phyloP scores from a whole-genome alignment of 805 yeast species.

The Candida tammaniensis region DNA sequence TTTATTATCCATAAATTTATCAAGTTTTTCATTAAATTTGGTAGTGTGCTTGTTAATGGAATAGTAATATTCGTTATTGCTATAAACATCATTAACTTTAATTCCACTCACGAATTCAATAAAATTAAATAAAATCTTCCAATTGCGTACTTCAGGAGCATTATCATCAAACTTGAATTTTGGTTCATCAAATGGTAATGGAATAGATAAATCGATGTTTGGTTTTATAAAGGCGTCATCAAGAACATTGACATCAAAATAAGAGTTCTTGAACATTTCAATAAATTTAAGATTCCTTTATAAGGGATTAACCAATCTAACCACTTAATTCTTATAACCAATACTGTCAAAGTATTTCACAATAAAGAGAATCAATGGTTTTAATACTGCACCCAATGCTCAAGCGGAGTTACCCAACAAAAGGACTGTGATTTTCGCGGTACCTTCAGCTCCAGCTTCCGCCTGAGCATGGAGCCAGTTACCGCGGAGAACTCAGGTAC shows the following conservation, averaged over 20 bases:
- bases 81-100: conserved; percentile 29
- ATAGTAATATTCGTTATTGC: conserved; percentile 31
- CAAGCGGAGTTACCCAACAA: no score
- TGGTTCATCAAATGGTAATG: conserved; percentile 33
- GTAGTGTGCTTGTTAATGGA: conserved; percentile 30
- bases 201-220: conserved; percentile 32
- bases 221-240: conserved; percentile 31
- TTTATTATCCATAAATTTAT: conserved; percentile 29
- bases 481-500: no score
- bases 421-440: no score
- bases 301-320: no score
- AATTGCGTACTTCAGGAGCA: conserved; percentile 22
- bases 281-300: no score
- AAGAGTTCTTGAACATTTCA: conserved; percentile 10
- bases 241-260: conserved; percentile 37
- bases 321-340: no score
- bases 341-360: no score
- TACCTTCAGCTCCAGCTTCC: no score
- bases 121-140: conserved; percentile 29
- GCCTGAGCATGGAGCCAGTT: no score
- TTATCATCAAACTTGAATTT: conserved; percentile 28
- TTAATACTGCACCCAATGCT: no score
- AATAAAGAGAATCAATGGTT: no score
- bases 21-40: conserved; percentile 25
- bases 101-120: conserved; percentile 27